Evolutionary conservation across 805 yeast species (phyloP).

Genomic region (Nakazawaea sp.): DNA sequence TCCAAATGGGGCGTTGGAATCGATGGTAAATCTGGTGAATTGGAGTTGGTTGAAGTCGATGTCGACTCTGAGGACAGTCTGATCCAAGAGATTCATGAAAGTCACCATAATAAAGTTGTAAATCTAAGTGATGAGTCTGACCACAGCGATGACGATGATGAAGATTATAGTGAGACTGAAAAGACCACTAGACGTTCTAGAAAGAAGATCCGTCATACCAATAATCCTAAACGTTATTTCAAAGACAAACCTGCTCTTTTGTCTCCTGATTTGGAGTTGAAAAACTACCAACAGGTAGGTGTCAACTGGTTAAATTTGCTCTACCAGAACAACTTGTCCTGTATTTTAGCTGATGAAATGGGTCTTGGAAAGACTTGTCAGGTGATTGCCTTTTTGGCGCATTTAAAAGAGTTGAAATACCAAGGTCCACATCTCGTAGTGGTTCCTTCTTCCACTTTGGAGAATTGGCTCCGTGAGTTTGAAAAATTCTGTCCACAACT

Average conservation of each 20-base stretch:
- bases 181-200: background rate
- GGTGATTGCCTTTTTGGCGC: constrained; percentile 87
- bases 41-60: constrained; percentile 52
- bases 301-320: constrained; percentile 85
- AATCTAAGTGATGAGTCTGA: constrained; percentile 36
- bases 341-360: constrained; percentile 98
- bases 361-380: constrained; percentile 97
- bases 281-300: constrained; percentile 95
- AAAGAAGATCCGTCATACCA: constrained; percentile 4
- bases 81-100: constrained; percentile 14
- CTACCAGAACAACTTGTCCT: constrained; percentile 73
- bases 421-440: constrained; percentile 87
- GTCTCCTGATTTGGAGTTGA: constrained; percentile 58
- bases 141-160: constrained; percentile 24
- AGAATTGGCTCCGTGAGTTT: constrained; percentile 96
- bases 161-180: constrained; percentile 17
- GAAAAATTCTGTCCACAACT: constrained; percentile 78
- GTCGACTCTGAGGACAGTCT: constrained; percentile 24
- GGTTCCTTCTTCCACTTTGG: constrained; percentile 94
- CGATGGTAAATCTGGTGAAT: constrained; percentile 56
- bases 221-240: constrained; percentile 35
- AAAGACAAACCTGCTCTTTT: constrained; percentile 66
- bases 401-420: constrained; percentile 55
- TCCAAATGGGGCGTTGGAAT: constrained; percentile 83
- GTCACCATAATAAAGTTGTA: background rate